Evolutionary conservation across 495 filamentous ascomycete species (phyloP), one percentile per base, ranked within the genome.

Genomic region (Xylaria castorea): DNA sequence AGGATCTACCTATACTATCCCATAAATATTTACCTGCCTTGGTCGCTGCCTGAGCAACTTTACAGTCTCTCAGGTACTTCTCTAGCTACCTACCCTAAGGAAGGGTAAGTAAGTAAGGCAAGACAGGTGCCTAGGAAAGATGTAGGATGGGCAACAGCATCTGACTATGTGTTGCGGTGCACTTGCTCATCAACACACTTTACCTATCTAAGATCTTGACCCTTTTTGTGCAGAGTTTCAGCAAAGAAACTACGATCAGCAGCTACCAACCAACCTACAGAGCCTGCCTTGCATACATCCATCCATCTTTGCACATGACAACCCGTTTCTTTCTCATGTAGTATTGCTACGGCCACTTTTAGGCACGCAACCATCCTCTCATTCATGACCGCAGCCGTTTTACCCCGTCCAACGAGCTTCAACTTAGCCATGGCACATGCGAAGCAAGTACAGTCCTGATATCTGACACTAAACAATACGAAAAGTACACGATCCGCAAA

Each of bases 241-340:
- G 5, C 57, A 61, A n/a, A 61, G 57, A 61, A 61, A 61, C 32
- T 22, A 2, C 57, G 32, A 61, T 61, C 22, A 38, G 22, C 57
- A 38, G 20, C 7, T 38, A 11, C 30, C 12, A 55, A 9, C 25
- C 22, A 5, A 38, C 57, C 30, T 60, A 60, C 32, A 38, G 30
- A 38, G 20, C 32, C 57, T 61, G 34, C 57, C 57, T 38, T 61
- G 18, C 57, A 20, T 36, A 3, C 34, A 11, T 16, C 2, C 5
- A 11, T 14, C 5, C 30, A 30, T 57, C 30, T 8, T 61, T n/a
- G 34, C 32, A 22, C 34, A n/a, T 22, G 16, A 18, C 30, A 30
- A 30, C 16, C 7, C 7, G 18, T 0, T 0, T 58, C 27, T 58
- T 34, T 38, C 57, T 32, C 57, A 38, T 20, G 16, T 32, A 8